Base-by-base conservation (phyloP, 768 basidiomycete species). In the Kwoniella botswanensis region DNA sequence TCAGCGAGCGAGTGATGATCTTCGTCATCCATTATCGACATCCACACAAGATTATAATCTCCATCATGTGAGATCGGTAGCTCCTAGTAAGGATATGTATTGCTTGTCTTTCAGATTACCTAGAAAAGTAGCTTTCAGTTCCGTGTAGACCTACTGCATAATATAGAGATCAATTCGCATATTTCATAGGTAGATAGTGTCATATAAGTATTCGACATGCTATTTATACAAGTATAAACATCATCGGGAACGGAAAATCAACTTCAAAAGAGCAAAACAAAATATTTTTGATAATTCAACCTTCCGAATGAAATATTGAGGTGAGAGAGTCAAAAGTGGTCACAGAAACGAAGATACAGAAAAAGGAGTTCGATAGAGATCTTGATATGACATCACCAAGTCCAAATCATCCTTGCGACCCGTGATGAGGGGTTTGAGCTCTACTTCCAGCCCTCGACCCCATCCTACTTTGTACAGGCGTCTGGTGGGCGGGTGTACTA, bases 71-170 rank as follows among this genome's bases (percentile, higher is more conserved):
- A 90, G 97, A 66, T 91, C 91, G 11, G 97, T 98, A 11, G 94
- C 97, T 1, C 96, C 96, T 7, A 92, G 89, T 84, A 98, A 99
- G 85, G 91, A 94, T 78, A 98, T 98, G 96, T 98, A 95, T 83
- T 95, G 96, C 83, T 88, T 99, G 65, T 91, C 91, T 82, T 98
- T 99, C 86, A 83, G 88, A 73, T 85, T 93, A 10, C 90, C 90
- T 21, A 81, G 80, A 56, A 83, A 85, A 66, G 84, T 86, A n/a
- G 85, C 84, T 9, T 82, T 85, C 70, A 70, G 29, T 12, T 26
- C 63, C 50, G 2, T 61, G 22, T 18, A 44, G 17, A 24, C 17
- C 26, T 29, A 18, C 57, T 50, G 44, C 41, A 17, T 35, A 15
- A 10, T 21, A 21, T 18, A 29, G 18, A 42, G 60, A 43, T 52